phyloP scores from a whole-genome alignment of 345 rosid genomes.

The Gossypium mustelinum region DNA sequence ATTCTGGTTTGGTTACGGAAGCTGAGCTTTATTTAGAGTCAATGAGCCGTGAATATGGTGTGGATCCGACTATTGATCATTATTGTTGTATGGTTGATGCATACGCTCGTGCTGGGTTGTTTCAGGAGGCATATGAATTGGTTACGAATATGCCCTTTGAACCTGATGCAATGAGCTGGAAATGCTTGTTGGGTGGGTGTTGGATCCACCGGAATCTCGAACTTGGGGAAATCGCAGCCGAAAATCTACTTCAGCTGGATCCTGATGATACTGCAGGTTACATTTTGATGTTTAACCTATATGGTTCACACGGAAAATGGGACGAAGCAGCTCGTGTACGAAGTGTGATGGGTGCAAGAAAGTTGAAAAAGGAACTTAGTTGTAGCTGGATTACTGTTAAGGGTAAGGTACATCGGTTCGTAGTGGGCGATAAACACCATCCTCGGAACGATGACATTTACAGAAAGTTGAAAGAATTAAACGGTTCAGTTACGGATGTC shows the following conservation, averaged over 20 bases:
- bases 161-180: slow-evolving; percentile 72
- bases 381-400: slow-evolving; percentile 68
- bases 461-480: slow-evolving; percentile 50
- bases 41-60: slow-evolving; percentile 44
- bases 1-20: slow-evolving; percentile 54
- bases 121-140: slow-evolving; percentile 48
- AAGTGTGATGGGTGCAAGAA: slow-evolving; percentile 55
- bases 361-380: slow-evolving; percentile 61
- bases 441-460: slow-evolving; percentile 53
- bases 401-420: slow-evolving; percentile 60
- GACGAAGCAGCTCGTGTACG: slow-evolving; percentile 64
- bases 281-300: slow-evolving; percentile 60
- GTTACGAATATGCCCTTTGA: slow-evolving; percentile 55
- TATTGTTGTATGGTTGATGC: slow-evolving; percentile 61
- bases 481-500: slow-evolving; percentile 12
- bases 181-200: slow-evolving; percentile 70
- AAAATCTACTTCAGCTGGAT: slow-evolving; percentile 47
- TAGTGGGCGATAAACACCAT: slow-evolving; percentile 70
- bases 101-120: slow-evolving; percentile 60
- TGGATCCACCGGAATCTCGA: slow-evolving; percentile 61
- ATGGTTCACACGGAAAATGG: slow-evolving; percentile 47
- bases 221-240: slow-evolving; percentile 59
- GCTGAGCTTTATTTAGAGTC: slow-evolving; percentile 43
- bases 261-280: slow-evolving; percentile 67
- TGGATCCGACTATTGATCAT: slow-evolving; percentile 62